Evolutionary conservation across 2,329 filamentous ascomycete genomes (phyloP), one percentile per base, ranked within the genome.

Genomic region (Colletotrichum siamense): DNA sequence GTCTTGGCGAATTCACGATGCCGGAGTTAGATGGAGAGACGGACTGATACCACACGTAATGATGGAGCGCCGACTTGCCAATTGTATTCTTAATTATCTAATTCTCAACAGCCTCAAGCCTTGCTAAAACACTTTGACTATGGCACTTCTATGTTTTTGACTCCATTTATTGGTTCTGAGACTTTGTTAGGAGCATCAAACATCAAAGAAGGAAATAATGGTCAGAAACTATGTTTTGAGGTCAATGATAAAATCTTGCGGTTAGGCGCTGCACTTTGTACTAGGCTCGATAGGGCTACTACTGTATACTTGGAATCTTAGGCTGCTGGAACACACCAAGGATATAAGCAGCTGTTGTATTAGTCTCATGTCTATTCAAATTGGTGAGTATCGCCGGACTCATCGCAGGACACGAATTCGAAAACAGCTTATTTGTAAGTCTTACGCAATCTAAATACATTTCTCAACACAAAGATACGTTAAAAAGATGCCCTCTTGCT

Each of bases 121-220:
- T 5, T n/a, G 44, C 44, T 22, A 8, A 1, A 9, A 22, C 6
- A 8, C n/a, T 22, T 52, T 7, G 1, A 0, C 44, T 0, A 1
- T 22, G n/a, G 9, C 4, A 22, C n/a, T 22, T 22, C 0, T 0
- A 1, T 52, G 10, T 22, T 13, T 13, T 22, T 22, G n/a, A 22
- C n/a, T 52, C 8, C 44, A 52, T 22, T 13, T 6, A 0, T 0
- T 52, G 44, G 10, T 7, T 22, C 0, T 22, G 5, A 52, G 2
- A 22, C 10, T 13, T 52, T 22, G 18, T 6, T 22, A n/a, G n/a
- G 10, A 52, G 44, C n/a, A 22, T 22, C 2, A 22, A 52, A 8
- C 10, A 52, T 13, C 0, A n/a, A n/a, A n/a, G n/a, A n/a, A n/a
- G n/a, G n/a, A n/a, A n/a, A n/a, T n/a, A n/a, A n/a, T n/a, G n/a